Conservation (phyloP, 2,329 filamentous ascomycete species). For the Aspergillus puulaauensis region DNA sequence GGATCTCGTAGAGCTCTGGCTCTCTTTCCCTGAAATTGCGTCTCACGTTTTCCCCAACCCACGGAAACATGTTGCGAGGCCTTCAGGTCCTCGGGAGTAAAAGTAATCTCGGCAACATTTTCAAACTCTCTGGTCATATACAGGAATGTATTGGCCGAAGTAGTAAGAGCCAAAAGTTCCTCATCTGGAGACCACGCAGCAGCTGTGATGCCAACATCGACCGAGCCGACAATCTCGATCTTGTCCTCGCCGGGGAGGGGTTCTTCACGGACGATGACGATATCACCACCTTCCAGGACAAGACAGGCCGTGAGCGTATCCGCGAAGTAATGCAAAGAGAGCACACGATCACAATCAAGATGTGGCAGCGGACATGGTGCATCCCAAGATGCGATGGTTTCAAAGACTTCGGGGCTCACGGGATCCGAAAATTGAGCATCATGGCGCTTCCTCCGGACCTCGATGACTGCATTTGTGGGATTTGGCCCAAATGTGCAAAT, state of each 20-base stretch:
- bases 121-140: constrained; percentile 95
- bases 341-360: constrained; percentile 69
- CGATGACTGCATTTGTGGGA: constrained; percentile 66
- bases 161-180: constrained; percentile 81
- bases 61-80: constrained; percentile 94
- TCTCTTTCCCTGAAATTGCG: constrained; percentile 91
- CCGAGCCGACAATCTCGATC: constrained; percentile 92
- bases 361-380: constrained; percentile 77
- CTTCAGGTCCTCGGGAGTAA: constrained; percentile 75
- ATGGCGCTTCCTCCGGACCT: constrained; percentile 59
- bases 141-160: constrained; percentile 73
- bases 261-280: constrained; percentile 78
- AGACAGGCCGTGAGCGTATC: constrained; percentile 77
- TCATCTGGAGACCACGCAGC: constrained; percentile 95
- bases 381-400: constrained; percentile 80
- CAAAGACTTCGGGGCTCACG: constrained; percentile 40
- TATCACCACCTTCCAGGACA: constrained; percentile 86
- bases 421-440: constrained; percentile 40
- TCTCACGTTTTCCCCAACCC: constrained; percentile 97
- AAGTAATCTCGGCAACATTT: constrained; percentile 70
- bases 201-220: constrained; percentile 86
- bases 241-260: constrained; percentile 66
- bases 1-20: constrained; percentile 86
- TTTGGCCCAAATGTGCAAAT: constrained; percentile 84
- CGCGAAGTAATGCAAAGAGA: constrained; percentile 80